Conservation (phyloP, 2,329 filamentous ascomycete genomes). For the Cladosporium phlei region DNA sequence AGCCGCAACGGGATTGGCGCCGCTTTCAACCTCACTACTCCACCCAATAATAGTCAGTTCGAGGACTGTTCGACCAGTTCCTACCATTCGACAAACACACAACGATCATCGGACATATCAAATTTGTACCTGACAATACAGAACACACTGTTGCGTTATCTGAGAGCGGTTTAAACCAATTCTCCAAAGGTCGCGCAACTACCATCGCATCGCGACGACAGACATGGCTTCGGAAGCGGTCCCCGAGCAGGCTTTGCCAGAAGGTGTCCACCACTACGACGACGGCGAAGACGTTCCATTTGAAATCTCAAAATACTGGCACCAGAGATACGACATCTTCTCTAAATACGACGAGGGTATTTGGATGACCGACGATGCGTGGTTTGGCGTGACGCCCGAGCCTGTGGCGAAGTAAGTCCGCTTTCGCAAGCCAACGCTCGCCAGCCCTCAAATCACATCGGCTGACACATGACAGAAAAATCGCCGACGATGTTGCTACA, state of each 20-base stretch:
- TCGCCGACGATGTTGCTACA: conserved; percentile 65
- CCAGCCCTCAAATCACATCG: too few relatives aligned
- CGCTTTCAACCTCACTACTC: conserved; percentile 7
- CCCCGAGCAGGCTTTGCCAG: conserved; percentile 46
- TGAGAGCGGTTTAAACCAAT: too few relatives aligned
- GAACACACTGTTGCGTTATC: too few relatives aligned
- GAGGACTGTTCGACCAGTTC: conserved; percentile 2
- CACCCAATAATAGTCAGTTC: conserved; percentile 1
- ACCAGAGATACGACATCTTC: conserved; percentile 83
- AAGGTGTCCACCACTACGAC: conserved; percentile 71
- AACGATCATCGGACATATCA: too few relatives aligned
- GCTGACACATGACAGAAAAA: conserved; percentile 53
- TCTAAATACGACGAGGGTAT: conserved; percentile 81
- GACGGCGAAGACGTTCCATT: conserved; percentile 66
- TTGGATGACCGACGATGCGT: conserved; percentile 86
- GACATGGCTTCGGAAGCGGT: conserved; percentile 9
- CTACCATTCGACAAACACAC: neutral
- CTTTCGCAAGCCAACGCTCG: neutral
- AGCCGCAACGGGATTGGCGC: too few relatives aligned
- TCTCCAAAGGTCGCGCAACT: neutral
- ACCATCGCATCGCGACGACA: conserved; percentile 2
- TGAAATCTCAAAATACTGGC: conserved; percentile 89
- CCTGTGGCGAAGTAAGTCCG: conserved; percentile 70
- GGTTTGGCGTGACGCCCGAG: conserved; percentile 96
- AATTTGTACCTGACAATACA: too few relatives aligned